Evolutionary conservation across 2,329 filamentous ascomycete species (phyloP), one percentile per base, ranked within the genome.

Genomic region (Sphaerulina musiva): DNA sequence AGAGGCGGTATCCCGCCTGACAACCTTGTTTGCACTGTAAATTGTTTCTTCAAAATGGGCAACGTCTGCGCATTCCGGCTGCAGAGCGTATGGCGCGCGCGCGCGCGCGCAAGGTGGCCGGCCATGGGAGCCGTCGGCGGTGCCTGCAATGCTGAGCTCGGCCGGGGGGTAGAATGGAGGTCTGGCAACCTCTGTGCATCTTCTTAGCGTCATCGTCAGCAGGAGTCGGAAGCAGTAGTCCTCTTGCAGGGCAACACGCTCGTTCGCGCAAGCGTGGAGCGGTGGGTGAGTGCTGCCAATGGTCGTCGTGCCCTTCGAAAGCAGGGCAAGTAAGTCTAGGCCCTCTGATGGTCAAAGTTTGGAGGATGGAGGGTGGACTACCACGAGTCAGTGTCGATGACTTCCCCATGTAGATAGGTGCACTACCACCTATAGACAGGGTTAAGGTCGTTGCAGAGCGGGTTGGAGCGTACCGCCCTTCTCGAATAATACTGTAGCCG

Each of bases 351-450:
- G 44, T 23, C 38, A 47, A 31, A 38, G 31, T 42, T 36, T n/a
- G n/a, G n/a, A n/a, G n/a, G n/a, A n/a, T 34, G 31, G 20, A 49
- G 29, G 20, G 5, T 20, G 47, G 51, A 11, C 7, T 34, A 45
- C 42, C 14, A 46, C 41, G 54, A 49, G 46, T 48, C 42, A 46
- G 42, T 51, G 56, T 58, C 56, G 56, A 56, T 58, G 46, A 53
- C 50, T 53, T 20, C 46, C 53, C n/a, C 38, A 50, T 56, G 26
- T n/a, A 36, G 56, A 44, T 2, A 34, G 49, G 17, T 36, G 12
- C 12, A 8, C n/a, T n/a, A n/a, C n/a, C n/a, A n/a, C n/a, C 26
- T 58, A 58, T 58, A 48, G 56, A 32, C 46, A 51, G 46, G 53
- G 56, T 51, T 53, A 23, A 5, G 42, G 53, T 8, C 32, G 41